A percentile compares a stretch with the other conserved stretches of the same genome.
Conservation (phyloP, 768 basidiomycete species). For the Hortiboletus flavorubellus region DNA sequence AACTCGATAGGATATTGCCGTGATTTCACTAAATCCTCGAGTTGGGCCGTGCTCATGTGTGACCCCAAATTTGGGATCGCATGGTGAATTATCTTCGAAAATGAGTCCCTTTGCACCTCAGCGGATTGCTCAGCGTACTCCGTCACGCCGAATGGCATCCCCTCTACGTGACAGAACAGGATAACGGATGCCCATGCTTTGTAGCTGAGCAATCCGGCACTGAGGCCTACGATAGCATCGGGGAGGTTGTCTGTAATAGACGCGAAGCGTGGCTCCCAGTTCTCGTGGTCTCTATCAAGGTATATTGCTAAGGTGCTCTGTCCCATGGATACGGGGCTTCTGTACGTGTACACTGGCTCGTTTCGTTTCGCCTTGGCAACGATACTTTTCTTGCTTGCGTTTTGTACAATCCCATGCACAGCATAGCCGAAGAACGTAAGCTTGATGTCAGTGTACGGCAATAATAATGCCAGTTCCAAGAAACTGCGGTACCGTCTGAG, state of each 20-base stretch:
- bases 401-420: conserved; percentile 30
- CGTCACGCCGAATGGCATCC: conserved; percentile 32
- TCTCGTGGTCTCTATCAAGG: conserved; percentile 30
- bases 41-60: conserved; percentile 19
- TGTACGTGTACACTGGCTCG: conserved; percentile 35
- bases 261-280: conserved; percentile 24
- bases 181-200: conserved; percentile 37
- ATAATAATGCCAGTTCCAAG: conserved; percentile 43
- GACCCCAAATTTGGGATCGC: conserved; percentile 25
- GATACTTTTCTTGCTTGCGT: conserved; percentile 31
- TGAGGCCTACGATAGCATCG: conserved; percentile 41
- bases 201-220: conserved; percentile 39
- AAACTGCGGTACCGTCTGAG: conserved; percentile 31
- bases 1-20: conserved; percentile 31
- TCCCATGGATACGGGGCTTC: conserved; percentile 36
- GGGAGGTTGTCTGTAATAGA: conserved; percentile 25
- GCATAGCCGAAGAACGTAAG: conserved; percentile 39
- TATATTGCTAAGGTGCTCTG: conserved; percentile 37
- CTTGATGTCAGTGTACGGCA: conserved; percentile 44
- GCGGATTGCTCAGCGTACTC: conserved; percentile 38
- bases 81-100: conserved; percentile 29
- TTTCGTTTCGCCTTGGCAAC: conserved; percentile 29
- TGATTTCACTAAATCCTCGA: conserved; percentile 23
- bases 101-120: conserved; percentile 27
- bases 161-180: conserved; percentile 28